Evolutionary conservation across 805 yeast genomes (phyloP).

Genomic region (Pichia membranifaciens): DNA sequence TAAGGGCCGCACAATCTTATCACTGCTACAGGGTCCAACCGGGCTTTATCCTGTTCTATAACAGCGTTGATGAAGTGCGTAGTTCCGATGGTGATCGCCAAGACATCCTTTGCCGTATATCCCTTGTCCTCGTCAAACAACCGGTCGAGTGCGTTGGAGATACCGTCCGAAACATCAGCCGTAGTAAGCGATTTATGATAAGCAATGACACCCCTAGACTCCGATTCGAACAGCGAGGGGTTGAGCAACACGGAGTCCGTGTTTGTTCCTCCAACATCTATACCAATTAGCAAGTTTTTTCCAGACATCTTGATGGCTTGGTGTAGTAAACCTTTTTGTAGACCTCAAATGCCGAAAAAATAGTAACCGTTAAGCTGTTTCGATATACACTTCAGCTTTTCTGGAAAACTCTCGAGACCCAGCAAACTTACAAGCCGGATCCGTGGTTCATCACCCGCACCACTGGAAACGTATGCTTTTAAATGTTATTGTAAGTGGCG

Average conservation of each 20-base stretch:
- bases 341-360: no score
- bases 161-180: not conserved
- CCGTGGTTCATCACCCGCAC: no score
- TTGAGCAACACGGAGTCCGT: not conserved
- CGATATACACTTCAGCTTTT: no score
- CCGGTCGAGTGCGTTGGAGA: not conserved
- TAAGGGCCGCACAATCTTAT: conserved; percentile 1
- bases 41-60: not conserved
- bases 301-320: no score
- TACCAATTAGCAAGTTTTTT: not conserved
- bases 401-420: no score
- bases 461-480: no score
- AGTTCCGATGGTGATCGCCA: not conserved
- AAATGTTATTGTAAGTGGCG: no score
- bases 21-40: not conserved
- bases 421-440: no score
- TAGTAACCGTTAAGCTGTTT: no score
- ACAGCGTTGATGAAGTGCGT: conserved; percentile 1
- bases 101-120: not conserved
- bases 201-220: not conserved
- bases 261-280: conserved; percentile 1
- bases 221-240: not conserved
- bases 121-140: not conserved
- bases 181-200: not conserved
- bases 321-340: no score